Conservation (phyloP, 345 rosid genomes). For the Limnanthes douglasii region DNA sequence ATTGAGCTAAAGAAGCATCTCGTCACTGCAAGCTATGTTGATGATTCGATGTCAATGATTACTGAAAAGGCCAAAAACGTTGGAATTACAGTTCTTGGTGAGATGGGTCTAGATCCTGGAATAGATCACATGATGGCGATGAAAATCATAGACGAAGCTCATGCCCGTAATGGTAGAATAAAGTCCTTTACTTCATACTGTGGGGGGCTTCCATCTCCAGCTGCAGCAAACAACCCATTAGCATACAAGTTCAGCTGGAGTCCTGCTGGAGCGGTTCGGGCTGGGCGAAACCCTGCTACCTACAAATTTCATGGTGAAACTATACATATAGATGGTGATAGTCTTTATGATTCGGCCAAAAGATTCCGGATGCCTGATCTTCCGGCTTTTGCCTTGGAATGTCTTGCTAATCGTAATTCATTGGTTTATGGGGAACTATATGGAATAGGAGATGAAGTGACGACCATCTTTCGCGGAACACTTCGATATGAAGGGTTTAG, state of each 20-base stretch:
- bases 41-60: conserved; percentile 46
- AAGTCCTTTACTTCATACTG: conserved; percentile 84
- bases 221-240: conserved; percentile 87
- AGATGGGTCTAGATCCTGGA: conserved; percentile 99
- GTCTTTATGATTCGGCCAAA: conserved; percentile 57
- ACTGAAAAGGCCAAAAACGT: conserved; percentile 62
- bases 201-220: conserved; percentile 96
- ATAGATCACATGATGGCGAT: conserved; percentile 99
- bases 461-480: conserved; percentile 81
- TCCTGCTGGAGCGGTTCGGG: conserved; percentile 87
- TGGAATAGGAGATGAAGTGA: conserved; percentile 65
- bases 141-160: conserved; percentile 85
- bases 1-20: conserved; percentile 76
- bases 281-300: conserved; percentile 71
- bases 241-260: conserved; percentile 96
- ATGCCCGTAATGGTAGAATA: conserved; percentile 39
- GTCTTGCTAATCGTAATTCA: conserved; percentile 81
- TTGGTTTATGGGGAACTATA: conserved; percentile 61
- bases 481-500: conserved; percentile 95
- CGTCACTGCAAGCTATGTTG: conserved; percentile 90
- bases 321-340: conserved; percentile 55
- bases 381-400: conserved; percentile 93
- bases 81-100: conserved; percentile 81
- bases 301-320: conserved; percentile 38
- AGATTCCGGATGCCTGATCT: conserved; percentile 53